Conservation (phyloP, 352 stramenopile genomes). For the Globisporangium apiculatum region DNA sequence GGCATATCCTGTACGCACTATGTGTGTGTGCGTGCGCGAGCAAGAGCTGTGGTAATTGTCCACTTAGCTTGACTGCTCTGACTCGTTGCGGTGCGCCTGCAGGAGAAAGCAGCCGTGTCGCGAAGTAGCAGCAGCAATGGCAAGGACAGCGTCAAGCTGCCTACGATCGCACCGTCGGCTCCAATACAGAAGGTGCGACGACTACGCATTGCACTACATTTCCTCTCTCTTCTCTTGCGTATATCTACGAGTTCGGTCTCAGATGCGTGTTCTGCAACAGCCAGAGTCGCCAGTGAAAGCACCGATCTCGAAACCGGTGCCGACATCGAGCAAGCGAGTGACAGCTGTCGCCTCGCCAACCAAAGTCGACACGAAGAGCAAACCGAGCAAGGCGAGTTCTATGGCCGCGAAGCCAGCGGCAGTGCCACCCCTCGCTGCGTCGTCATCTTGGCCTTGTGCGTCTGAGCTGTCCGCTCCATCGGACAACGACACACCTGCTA, state of each 20-base stretch:
- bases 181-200: conserved; percentile 26
- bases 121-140: neutral
- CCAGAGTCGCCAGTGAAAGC: neutral
- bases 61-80: too few relatives aligned
- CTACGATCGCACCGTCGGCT: conserved; percentile 20
- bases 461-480: neutral
- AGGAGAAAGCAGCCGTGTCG: conserved; percentile 9
- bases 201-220: neutral
- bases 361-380: conserved; percentile 3
- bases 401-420: neutral
- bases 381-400: neutral
- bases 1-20: neutral
- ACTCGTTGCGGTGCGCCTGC: neutral
- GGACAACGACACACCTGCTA: neutral
- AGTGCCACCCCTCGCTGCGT: neutral
- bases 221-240: neutral
- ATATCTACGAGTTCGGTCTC: neutral
- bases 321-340: neutral
- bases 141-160: conserved; percentile 44
- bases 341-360: neutral
- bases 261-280: neutral
- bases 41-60: too few relatives aligned
- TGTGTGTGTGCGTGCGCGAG: neutral
- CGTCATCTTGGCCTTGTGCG: neutral
- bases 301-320: neutral